phyloP scores from a whole-genome alignment of 2,329 filamentous ascomycete species.

The Thelonectria olida region DNA sequence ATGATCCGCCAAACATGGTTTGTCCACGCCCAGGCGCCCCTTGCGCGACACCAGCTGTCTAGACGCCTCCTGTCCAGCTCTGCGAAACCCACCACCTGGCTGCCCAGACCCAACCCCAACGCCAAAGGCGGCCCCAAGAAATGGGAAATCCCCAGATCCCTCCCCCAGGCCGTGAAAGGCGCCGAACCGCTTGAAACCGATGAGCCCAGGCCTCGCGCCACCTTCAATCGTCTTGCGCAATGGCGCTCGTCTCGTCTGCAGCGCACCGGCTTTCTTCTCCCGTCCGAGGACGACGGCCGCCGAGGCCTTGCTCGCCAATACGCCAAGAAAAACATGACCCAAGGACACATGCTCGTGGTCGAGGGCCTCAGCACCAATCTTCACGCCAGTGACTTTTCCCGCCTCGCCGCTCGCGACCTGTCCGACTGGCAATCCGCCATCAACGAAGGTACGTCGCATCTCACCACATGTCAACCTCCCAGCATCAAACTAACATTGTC shows the following conservation, averaged over 20 bases:
- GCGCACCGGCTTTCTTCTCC: neutral
- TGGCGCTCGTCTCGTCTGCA: neutral
- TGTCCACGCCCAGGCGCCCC: constrained; percentile 33
- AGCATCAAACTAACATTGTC: neutral
- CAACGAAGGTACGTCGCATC: constrained; percentile 55
- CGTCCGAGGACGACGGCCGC: neutral
- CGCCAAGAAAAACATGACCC: neutral
- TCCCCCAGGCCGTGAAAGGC: neutral
- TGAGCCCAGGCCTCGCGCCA: too few species aligned
- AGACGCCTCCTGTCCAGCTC: constrained; percentile 12
- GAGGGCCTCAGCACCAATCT: constrained; percentile 67
- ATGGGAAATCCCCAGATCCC: neutral
- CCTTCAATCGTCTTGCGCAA: neutral
- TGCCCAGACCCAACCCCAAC: neutral
- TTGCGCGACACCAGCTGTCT: constrained; percentile 13
- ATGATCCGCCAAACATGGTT: constrained; percentile 45
- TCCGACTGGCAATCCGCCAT: constrained; percentile 74
- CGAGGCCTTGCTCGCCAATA: neutral
- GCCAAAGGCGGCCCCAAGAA: neutral
- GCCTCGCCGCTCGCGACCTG: constrained; percentile 71
- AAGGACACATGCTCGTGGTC: constrained; percentile 61
- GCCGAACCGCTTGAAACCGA: too few species aligned
- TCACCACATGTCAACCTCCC: neutral
- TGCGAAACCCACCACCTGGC: neutral
- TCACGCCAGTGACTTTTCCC: constrained; percentile 74